phyloP scores from a whole-genome alignment of 2,329 filamentous ascomycete species.

The Sporothrix phasma region DNA sequence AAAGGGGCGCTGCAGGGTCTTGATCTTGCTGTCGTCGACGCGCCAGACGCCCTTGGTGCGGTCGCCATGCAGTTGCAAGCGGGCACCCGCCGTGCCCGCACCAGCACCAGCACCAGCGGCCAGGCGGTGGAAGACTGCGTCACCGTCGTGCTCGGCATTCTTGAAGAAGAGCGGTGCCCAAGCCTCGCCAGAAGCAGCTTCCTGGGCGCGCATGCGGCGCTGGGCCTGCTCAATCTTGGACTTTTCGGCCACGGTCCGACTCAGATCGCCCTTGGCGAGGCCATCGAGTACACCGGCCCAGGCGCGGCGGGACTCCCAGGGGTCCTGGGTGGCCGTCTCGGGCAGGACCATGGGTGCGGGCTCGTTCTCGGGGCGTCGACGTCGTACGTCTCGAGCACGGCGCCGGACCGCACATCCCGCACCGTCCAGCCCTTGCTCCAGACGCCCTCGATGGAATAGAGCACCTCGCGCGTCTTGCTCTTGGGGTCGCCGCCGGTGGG shows the following conservation, averaged over 20 bases:
- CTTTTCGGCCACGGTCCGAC: constrained; percentile 61
- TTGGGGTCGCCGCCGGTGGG: constrained; percentile 25
- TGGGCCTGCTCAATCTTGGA: constrained; percentile 73
- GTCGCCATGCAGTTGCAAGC: constrained; percentile 26
- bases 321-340: constrained; percentile 61
- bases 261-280: constrained; percentile 65
- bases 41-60: constrained; percentile 33
- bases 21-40: constrained; percentile 23
- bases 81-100: not conserved
- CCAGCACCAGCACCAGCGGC: constrained; percentile 24
- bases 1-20: constrained; percentile 25
- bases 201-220: constrained; percentile 59
- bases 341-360: constrained; percentile 28
- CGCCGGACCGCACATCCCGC: constrained; percentile 26
- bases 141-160: constrained; percentile 21
- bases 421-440: constrained; percentile 35
- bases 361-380: constrained; percentile 28
- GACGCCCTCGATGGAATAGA: constrained; percentile 32
- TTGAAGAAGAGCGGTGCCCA: constrained; percentile 35
- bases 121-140: constrained; percentile 26
- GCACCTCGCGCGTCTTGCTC: constrained; percentile 24
- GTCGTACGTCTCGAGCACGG: constrained; percentile 28
- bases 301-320: constrained; percentile 68
- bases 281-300: constrained; percentile 69
- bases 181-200: constrained; percentile 40